These are phyloP conservation scores for Pichia cabralensis DNA, from an alignment of 805 yeast species.

Conservation along the genomic window DNA sequence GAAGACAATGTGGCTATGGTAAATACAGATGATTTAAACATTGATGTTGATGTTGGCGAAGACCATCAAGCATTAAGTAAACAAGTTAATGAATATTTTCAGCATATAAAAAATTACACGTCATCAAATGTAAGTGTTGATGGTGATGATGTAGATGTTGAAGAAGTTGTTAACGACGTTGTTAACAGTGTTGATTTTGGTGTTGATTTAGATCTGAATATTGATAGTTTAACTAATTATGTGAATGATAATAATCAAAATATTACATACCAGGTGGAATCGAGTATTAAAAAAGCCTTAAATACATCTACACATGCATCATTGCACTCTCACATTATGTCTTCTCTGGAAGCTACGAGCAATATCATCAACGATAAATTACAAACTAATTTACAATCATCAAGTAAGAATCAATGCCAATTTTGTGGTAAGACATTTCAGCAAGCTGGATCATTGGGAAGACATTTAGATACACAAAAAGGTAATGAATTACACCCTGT, in stretches of 20 bases:
- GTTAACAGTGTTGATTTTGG: slow-evolving; percentile 1
- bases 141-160: background rate
- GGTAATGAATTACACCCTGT: slow-evolving; percentile 45
- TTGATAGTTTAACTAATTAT: too few relatives aligned
- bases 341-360: too few relatives aligned
- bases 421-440: slow-evolving; percentile 46
- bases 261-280: too few relatives aligned
- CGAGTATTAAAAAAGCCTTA: too few relatives aligned
- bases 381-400: too few relatives aligned
- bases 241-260: too few relatives aligned
- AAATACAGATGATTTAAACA: background rate
- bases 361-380: too few relatives aligned
- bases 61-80: slow-evolving; percentile 21
- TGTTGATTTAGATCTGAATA: background rate
- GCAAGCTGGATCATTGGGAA: slow-evolving; percentile 49
- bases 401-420: slow-evolving; percentile 21
- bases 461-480: slow-evolving; percentile 47
- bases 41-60: slow-evolving; percentile 6
- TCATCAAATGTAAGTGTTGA: slow-evolving; percentile 1
- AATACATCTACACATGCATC: too few relatives aligned
- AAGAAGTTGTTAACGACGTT: background rate
- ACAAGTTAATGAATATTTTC: slow-evolving; percentile 22
- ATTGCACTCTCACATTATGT: too few relatives aligned
- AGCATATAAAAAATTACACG: slow-evolving; percentile 16
- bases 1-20: too few relatives aligned